Conservation (phyloP, 1,139 yeast genomes). For the Yamadazyma membranifaciens region DNA sequence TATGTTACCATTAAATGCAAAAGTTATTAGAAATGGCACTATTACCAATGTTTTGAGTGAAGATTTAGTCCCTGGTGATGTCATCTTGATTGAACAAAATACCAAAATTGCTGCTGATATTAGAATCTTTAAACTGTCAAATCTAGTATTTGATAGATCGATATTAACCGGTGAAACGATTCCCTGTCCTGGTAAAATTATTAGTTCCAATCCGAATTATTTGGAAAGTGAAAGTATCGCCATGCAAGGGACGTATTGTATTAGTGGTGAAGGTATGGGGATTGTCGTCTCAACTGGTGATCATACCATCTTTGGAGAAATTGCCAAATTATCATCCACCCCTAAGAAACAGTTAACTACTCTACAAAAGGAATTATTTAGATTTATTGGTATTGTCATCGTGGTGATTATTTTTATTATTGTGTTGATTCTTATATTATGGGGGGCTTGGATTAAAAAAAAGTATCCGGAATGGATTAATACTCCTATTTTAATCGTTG, state of each 20-base stretch:
- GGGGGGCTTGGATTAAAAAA: conserved; percentile 45
- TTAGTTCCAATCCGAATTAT: conserved; percentile 32
- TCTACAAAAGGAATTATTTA: conserved; percentile 29
- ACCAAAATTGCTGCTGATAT: conserved; percentile 34
- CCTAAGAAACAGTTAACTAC: conserved; percentile 32
- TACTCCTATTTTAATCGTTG: conserved; percentile 31
- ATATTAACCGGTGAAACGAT: conserved; percentile 37
- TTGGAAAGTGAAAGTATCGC: conserved; percentile 43
- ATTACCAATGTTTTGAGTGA: conserved; percentile 17
- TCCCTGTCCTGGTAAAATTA: conserved; percentile 21
- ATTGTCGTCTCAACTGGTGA: conserved; percentile 33
- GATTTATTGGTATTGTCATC: conserved; percentile 25
- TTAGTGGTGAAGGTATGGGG: conserved; percentile 31
- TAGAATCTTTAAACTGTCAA: conserved; percentile 27
- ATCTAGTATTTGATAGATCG: conserved; percentile 31
- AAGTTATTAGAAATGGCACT: conserved; percentile 23
- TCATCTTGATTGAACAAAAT: conserved; percentile 24
- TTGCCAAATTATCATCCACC: conserved; percentile 30
- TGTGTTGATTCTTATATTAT: conserved; percentile 29
- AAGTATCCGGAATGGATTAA: conserved; percentile 32
- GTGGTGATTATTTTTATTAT: conserved; percentile 22
- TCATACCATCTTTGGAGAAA: conserved; percentile 31
- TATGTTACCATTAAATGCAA: conserved; percentile 40
- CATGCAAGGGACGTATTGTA: conserved; percentile 46
- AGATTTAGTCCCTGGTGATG: conserved; percentile 32